phyloP scores from a whole-genome alignment of 345 rosid genomes.

The Populus tremula region DNA sequence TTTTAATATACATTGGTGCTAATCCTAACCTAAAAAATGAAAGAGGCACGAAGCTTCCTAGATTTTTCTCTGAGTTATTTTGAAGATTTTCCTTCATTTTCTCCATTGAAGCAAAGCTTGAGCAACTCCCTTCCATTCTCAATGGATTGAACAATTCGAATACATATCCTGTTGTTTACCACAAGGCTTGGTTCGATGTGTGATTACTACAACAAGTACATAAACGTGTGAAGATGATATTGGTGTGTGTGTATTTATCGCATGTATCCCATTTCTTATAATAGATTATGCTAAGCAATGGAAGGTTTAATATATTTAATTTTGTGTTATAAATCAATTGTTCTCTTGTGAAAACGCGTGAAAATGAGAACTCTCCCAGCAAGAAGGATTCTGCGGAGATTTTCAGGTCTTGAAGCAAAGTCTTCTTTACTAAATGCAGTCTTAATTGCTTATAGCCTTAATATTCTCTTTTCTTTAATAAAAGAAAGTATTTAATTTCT shows the following conservation, averaged over 20 bases:
- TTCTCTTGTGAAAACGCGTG: neutral
- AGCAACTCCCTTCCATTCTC: no score
- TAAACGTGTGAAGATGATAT: no score
- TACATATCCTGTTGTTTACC: no score
- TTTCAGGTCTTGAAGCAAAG: neutral
- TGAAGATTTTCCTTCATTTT: no score
- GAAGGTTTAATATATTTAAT: neutral
- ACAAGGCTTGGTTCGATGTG: no score
- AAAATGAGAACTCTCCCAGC: neutral
- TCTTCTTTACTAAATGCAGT: no score
- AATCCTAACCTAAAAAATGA: neutral
- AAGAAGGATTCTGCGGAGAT: neutral
- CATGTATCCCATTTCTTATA: no score
- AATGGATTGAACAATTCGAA: no score
- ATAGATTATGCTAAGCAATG: neutral
- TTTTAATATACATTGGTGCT: neutral
- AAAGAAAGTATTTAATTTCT: neutral
- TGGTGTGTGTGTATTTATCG: no score
- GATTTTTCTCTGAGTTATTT: neutral
- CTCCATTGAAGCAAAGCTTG: no score
- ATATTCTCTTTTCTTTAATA: neutral
- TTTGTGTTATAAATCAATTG: neutral
- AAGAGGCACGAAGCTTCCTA: neutral
- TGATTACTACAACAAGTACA: no score
- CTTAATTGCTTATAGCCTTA: no score